Base-by-base conservation (phyloP, 2,329 filamentous ascomycete genomes). In the Polychaeton citri region DNA sequence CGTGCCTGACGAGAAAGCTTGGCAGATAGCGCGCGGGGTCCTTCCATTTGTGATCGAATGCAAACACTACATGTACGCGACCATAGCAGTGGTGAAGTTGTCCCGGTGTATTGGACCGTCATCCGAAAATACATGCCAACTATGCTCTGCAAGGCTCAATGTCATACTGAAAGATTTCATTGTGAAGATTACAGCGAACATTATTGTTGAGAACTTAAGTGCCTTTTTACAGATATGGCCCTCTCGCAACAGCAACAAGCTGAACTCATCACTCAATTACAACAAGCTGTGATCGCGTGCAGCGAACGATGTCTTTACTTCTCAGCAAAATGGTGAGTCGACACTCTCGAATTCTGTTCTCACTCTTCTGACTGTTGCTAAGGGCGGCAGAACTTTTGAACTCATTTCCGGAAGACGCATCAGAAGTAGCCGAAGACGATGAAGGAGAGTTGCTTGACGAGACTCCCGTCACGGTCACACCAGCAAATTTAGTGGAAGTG, bases 381-480 rank as follows among this genome's bases (percentile, higher is more conserved):
- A 95, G 88, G 88, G 84, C 87, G 33, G 88, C 90, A 50, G 90
- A 98, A 63, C 76, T 96, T 46, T 75, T 96, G 39, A 84, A 82
- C 52, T 81, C 90, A 2, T 76, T 96, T 28, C 72, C 81, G 24
- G 51, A 59, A 12, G 48, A 65, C 31, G 72, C 80, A 38, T 35
- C 43, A 2, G 32, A 38, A 6, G 19, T 28, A 5, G 49, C 63
- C 30, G 54, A 62, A 21, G 68, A 67, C 16, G 53, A 55, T 36
- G 52, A 52, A 7, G n/a, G n/a, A n/a, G n/a, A n/a, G n/a, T n/a
- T n/a, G n/a, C n/a, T n/a, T n/a, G 50, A 54, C 19, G 40, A 42
- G 10, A 35, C 43, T 18, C 31, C 34, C 8, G 21, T 30, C 36
- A 47, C 73, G 50, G 55, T 73, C 56, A 41, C 69, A 66, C 15